phyloP scores from a whole-genome alignment of 2,329 filamentous ascomycete genomes.

The Coniochaeta sp. region DNA sequence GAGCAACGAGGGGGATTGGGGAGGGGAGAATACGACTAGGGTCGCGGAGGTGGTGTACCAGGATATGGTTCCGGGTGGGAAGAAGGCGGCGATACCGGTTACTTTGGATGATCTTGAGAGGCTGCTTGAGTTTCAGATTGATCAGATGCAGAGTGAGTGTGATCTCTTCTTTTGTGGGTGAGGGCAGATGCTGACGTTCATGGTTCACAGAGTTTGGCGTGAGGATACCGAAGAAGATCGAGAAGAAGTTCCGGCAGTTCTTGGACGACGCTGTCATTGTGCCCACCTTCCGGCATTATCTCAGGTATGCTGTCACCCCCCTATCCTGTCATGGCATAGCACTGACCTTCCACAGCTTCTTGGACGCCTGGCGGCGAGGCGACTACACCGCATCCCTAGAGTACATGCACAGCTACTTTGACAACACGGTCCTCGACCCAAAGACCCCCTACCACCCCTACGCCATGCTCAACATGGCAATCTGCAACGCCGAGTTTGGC shows the following conservation, averaged over 20 bases:
- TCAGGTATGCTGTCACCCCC: conserved; percentile 44
- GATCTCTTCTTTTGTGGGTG: neutral
- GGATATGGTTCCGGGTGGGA: conserved; percentile 35
- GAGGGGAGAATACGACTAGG: conserved; percentile 26
- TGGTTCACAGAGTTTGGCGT: conserved; percentile 60
- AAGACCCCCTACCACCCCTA: conserved; percentile 90
- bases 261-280: conserved; percentile 60
- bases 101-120: conserved; percentile 76
- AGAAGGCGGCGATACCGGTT: conserved; percentile 34
- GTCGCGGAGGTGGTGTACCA: conserved; percentile 38
- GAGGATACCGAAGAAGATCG: conserved; percentile 69
- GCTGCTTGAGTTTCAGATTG: conserved; percentile 80
- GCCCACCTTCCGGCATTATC: conserved; percentile 69
- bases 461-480: conserved; percentile 84
- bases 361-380: conserved; percentile 86
- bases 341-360: conserved; percentile 50
- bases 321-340: neutral
- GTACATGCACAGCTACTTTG: conserved; percentile 87
- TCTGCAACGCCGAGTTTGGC: conserved; percentile 91
- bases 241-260: conserved; percentile 61
- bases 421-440: conserved; percentile 84
- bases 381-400: conserved; percentile 90
- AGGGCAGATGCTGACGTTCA: neutral
- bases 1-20: conserved; percentile 39
- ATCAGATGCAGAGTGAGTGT: conserved; percentile 71